Percentiles rank a stretch among this genome's conserved stretches.
Evolutionary conservation across 148 eudicot species (phyloP).

Genomic region (Arctostaphylos glauca): DNA sequence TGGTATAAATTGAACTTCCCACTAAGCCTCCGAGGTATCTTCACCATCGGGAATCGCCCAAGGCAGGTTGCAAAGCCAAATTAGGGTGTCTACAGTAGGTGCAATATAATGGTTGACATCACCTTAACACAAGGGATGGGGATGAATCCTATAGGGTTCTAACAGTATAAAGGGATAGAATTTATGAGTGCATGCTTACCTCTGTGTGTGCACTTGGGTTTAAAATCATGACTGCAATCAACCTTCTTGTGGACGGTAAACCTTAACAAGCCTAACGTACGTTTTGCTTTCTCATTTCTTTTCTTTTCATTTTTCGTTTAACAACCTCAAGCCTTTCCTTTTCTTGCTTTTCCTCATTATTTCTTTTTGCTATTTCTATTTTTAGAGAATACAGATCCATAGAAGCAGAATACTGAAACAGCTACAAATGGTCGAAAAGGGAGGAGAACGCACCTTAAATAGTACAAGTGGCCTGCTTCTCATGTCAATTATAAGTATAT

Average conservation of each 20-base stretch:
- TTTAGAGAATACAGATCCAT: background rate
- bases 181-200: background rate
- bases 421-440: background rate
- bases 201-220: background rate
- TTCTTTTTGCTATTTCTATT: background rate
- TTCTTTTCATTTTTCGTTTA: background rate
- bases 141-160: background rate
- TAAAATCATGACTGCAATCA: too few species aligned
- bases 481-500: background rate
- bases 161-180: background rate
- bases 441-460: slow-evolving; percentile 9
- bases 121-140: background rate
- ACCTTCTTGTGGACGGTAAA: too few species aligned
- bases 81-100: background rate
- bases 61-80: too few species aligned
- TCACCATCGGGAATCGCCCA: too few species aligned
- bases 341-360: background rate
- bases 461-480: background rate
- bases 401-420: background rate
- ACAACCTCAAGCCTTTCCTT: background rate
- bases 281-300: background rate
- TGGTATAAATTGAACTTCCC: too few species aligned
- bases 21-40: too few species aligned
- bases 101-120: background rate
- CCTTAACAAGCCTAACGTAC: too few species aligned